Percentiles rank a stretch among this genome's conserved stretches.
These are phyloP conservation scores for Eucalyptus sp. DNA, from an alignment of 345 rosid species.

Conservation along the genomic window DNA sequence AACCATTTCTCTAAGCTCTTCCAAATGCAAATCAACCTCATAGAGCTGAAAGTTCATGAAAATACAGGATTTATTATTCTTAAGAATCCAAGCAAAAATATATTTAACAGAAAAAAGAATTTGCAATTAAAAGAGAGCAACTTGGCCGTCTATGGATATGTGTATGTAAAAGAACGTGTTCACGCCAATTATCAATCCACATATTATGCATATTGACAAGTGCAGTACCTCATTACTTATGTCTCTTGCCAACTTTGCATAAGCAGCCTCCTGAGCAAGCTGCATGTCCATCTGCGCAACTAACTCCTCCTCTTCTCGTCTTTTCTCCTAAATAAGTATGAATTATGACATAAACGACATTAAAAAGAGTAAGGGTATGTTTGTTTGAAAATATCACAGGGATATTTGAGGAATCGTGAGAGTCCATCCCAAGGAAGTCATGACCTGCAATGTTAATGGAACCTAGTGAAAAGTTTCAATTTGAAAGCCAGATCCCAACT, in stretches of 20 bases:
- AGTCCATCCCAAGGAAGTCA: neutral
- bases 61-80: neutral
- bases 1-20: constrained; percentile 49
- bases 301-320: constrained; percentile 51
- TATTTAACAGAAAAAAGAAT: neutral
- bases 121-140: neutral
- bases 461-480: neutral
- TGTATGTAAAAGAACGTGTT: neutral
- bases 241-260: constrained; percentile 62
- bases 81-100: neutral
- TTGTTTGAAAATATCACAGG: neutral
- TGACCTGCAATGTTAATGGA: neutral
- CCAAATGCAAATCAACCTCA: constrained; percentile 55
- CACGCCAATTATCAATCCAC: neutral
- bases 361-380: neutral
- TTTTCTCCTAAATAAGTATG: constrained; percentile 42
- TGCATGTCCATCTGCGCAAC: constrained; percentile 50
- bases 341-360: neutral
- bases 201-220: neutral
- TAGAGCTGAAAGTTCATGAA: constrained; percentile 34
- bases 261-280: constrained; percentile 66
- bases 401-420: neutral
- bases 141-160: neutral
- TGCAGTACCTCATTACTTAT: constrained; percentile 43
- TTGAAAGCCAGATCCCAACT: neutral